These are phyloP conservation scores for Serendipita sp. DNA, from an alignment of 768 basidiomycete genomes.

Conservation along the genomic window DNA sequence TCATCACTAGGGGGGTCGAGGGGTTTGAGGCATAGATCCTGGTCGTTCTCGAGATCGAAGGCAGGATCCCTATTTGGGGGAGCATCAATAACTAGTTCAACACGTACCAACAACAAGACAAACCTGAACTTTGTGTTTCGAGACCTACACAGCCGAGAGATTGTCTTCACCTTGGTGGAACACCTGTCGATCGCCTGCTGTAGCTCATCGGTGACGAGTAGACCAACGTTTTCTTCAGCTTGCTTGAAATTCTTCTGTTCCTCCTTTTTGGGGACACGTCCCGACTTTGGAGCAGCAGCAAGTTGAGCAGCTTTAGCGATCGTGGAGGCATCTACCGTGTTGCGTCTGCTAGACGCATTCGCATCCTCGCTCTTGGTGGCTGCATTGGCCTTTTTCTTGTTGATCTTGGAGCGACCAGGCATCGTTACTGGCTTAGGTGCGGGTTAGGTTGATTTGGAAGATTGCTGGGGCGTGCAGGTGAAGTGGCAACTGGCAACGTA, in stretches of 20 bases:
- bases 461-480: no score
- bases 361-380: no score
- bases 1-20: slow-evolving; percentile 16
- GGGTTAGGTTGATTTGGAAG: no score
- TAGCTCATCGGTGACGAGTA: slow-evolving; percentile 32
- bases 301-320: neutral
- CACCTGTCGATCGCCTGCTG: slow-evolving; percentile 33
- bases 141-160: slow-evolving; percentile 30
- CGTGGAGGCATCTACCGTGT: neutral
- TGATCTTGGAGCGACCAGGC: no score
- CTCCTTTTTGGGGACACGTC: neutral
- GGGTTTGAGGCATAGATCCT: slow-evolving; percentile 26
- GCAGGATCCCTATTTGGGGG: slow-evolving; percentile 32
- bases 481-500: no score
- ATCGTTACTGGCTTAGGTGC: no score
- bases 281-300: neutral
- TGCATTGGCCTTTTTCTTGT: no score
- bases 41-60: slow-evolving; percentile 36
- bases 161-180: slow-evolving; percentile 28
- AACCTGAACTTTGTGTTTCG: slow-evolving; percentile 39
- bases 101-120: slow-evolving; percentile 13
- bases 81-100: neutral
- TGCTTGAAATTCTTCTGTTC: neutral
- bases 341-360: no score
- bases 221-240: slow-evolving; percentile 20